Base-by-base conservation (phyloP, 768 basidiomycete species). In the Gloeostereum incarnatum region DNA sequence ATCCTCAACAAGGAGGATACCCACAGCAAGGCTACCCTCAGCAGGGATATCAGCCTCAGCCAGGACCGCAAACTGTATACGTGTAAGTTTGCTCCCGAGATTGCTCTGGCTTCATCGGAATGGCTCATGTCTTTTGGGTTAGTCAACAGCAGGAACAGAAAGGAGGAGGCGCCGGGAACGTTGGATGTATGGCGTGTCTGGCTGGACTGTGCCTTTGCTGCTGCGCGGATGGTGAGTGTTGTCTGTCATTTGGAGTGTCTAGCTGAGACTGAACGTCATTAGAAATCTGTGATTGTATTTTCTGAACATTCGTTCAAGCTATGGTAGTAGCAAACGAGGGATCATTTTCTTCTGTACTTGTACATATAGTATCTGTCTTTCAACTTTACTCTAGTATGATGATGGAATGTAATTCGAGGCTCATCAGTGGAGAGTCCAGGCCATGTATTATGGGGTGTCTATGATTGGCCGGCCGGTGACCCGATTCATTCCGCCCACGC, bases 211-310 rank as follows among this genome's bases (percentile, higher is more conserved):
- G 68, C 45, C 56, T 77, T 48, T 85, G 81, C 55, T 85, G 81
- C 58, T 80, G 77, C 50, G 75, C 75, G n/a, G 81, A 85, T 61
- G 78, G 78, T 80, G 45, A n/a, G n/a, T 42, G 75, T 57, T 25
- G 40, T 45, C 43, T 2, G 4, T 11, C 26, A 45, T 23, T 25
- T 44, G 36, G 2, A 38, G 17, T 19, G 5, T 24, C 8, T 37
- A n/a, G 11, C 30, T 42, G 33, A 20, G 18, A 25, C 46, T 44
- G 23, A 42, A 34, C 36, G 30, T 24, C 31, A 31, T 41, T 56
- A 84, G 84, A 86, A 63, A 52, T 85, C 14, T 84, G 81, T 59
- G 84, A 81, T 33, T 86, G 83, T 56, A 59, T 86, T 37, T 76
- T 83, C 65, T 76, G 48, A 59, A 18, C 14, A 9, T 19, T 22